Conservation (phyloP, 257 asterid species). For the Solanum bulbocastanum region DNA sequence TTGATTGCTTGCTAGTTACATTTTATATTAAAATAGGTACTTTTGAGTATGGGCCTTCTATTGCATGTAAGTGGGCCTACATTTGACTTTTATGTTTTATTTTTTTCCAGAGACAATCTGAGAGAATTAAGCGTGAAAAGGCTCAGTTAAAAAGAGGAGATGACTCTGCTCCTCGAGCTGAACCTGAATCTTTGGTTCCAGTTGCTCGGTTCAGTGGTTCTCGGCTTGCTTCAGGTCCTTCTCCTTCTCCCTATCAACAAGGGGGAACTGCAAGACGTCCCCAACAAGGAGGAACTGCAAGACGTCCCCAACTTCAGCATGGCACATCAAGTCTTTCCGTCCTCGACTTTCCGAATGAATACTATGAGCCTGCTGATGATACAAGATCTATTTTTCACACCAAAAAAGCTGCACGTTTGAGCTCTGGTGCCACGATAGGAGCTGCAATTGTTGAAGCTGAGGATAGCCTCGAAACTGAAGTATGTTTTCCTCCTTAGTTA, state of each 20-base stretch:
- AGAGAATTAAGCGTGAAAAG: slow-evolving; percentile 81
- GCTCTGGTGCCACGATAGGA: slow-evolving; percentile 68
- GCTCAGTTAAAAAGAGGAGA: slow-evolving; percentile 71
- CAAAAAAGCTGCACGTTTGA: slow-evolving; percentile 48
- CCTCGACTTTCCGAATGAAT: slow-evolving; percentile 24
- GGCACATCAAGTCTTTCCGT: neutral
- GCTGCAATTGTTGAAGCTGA: slow-evolving; percentile 97
- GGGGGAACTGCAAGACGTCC: slow-evolving; percentile 20
- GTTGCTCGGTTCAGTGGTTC: slow-evolving; percentile 81
- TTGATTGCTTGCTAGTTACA: neutral
- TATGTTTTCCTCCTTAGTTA: slow-evolving; percentile 44
- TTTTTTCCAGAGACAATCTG: slow-evolving; percentile 71
- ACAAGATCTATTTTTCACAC: slow-evolving; percentile 21
- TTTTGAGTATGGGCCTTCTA: neutral
- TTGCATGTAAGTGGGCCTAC: neutral
- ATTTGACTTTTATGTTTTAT: neutral
- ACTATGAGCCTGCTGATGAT: slow-evolving; percentile 22
- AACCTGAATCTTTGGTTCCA: slow-evolving; percentile 76
- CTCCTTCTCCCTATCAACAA: slow-evolving; percentile 67
- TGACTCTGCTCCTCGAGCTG: slow-evolving; percentile 63
- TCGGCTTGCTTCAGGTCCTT: slow-evolving; percentile 92
- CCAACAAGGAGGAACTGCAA: slow-evolving; percentile 20
- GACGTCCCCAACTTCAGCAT: slow-evolving; percentile 34
- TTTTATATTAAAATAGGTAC: neutral
- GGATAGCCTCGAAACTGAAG: slow-evolving; percentile 61